Percentiles rank a stretch among this genome's conserved stretches.
Conservation (phyloP, 2,329 filamentous ascomycete genomes). For the Diaporthe velutina region DNA sequence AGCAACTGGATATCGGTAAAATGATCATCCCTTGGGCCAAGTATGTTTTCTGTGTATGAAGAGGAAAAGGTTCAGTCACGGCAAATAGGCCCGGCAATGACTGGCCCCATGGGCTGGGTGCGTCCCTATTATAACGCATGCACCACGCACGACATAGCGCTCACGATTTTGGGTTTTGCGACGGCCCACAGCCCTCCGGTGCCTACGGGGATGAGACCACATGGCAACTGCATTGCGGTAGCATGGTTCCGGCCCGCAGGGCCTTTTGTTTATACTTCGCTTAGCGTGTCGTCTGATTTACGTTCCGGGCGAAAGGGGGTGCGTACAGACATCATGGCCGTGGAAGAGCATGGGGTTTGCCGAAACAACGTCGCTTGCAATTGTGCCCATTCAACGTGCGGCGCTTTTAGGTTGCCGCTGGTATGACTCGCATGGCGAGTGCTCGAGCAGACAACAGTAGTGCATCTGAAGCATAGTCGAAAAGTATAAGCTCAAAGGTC, state of each 20-base stretch:
- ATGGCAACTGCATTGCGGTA: neutral
- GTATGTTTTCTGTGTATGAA: neutral
- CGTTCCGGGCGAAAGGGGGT: neutral
- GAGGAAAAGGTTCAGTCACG: neutral
- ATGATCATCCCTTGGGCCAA: neutral
- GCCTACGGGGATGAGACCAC: too few relatives aligned
- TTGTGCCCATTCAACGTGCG: neutral
- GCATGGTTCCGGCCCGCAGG: slow-evolving; percentile 10
- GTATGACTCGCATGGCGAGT: slow-evolving; percentile 16
- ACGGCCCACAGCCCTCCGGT: neutral
- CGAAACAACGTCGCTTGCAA: neutral
- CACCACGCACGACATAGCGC: neutral
- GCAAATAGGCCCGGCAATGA: neutral
- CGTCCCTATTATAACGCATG: slow-evolving; percentile 5
- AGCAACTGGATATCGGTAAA: too few relatives aligned
- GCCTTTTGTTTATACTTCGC: neutral
- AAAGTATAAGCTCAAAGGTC: slow-evolving; percentile 9
- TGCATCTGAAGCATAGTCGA: neutral
- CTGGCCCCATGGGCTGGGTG: neutral
- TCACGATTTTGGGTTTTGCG: neutral
- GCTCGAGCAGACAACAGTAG: slow-evolving; percentile 8
- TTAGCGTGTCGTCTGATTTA: slow-evolving; percentile 15
- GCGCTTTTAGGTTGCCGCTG: neutral
- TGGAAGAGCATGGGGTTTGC: neutral
- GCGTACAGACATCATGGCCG: neutral